phyloP scores from a whole-genome alignment of 139 green algal genomes.

The Picocystis salinarum region DNA sequence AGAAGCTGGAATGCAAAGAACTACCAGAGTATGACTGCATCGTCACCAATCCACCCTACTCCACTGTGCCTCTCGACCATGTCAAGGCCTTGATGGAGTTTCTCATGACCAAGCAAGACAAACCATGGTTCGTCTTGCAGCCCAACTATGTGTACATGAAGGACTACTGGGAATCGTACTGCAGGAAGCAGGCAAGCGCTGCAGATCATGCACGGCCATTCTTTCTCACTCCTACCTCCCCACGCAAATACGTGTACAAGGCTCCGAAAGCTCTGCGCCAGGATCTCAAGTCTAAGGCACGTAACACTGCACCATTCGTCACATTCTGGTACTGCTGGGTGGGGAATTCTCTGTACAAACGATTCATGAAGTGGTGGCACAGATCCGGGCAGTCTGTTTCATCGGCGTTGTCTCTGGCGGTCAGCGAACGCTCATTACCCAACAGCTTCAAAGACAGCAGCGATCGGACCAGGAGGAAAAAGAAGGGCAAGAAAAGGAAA shows the following conservation, averaged over 20 bases:
- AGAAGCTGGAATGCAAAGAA: background rate
- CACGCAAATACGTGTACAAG: constrained; percentile 15
- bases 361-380: too few relatives aligned
- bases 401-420: too few relatives aligned
- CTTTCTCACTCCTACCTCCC: constrained; percentile 9
- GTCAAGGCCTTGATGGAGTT: constrained; percentile 15
- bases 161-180: constrained; percentile 10
- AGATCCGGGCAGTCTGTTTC: too few relatives aligned
- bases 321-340: constrained; percentile 11
- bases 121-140: constrained; percentile 13
- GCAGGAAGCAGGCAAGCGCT: too few relatives aligned
- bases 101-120: constrained; percentile 4
- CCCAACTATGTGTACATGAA: constrained; percentile 17
- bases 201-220: too few relatives aligned
- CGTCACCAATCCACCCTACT: constrained; percentile 33
- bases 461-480: too few relatives aligned
- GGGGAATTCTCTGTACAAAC: too few relatives aligned
- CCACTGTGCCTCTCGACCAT: constrained; percentile 20
- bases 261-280: constrained; percentile 6
- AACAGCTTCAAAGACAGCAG: too few relatives aligned
- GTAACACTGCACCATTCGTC: constrained; percentile 9
- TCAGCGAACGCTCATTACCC: too few relatives aligned
- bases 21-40: constrained; percentile 31
- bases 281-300: background rate
- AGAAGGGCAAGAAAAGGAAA: too few relatives aligned